Conservation (phyloP, 2,329 filamentous ascomycete genomes). For the Endoconidiophora laricicola region DNA sequence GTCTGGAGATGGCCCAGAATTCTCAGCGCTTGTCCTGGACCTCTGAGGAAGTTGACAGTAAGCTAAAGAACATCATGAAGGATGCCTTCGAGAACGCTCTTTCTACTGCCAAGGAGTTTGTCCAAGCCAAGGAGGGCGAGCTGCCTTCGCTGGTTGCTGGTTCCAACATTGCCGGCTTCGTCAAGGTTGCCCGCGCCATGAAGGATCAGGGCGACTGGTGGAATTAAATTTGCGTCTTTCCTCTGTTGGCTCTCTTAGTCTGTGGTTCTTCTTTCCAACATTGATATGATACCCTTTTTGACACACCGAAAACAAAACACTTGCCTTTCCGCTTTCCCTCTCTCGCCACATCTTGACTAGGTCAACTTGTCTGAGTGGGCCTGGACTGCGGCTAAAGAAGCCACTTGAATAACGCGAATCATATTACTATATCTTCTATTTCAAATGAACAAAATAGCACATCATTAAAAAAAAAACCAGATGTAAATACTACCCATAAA, state of each 20-base stretch:
- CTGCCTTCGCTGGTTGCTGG: constrained; percentile 82
- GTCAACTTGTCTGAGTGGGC: too few relatives aligned
- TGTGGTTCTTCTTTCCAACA: neutral
- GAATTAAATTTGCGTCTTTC: constrained; percentile 17
- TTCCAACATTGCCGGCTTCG: constrained; percentile 93
- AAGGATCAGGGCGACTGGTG: constrained; percentile 95
- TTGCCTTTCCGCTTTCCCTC: neutral
- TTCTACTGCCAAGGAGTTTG: constrained; percentile 77
- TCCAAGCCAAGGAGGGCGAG: constrained; percentile 60
- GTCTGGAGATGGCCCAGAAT: constrained; percentile 99
- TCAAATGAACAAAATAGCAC: neutral
- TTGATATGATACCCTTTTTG: constrained; percentile 2
- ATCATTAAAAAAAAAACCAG: neutral
- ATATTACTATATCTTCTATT: neutral
- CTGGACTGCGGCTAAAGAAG: too few relatives aligned
- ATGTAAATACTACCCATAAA: too few relatives aligned
- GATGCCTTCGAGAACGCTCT: constrained; percentile 80
- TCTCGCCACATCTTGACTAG: too few relatives aligned
- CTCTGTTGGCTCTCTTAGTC: too few relatives aligned
- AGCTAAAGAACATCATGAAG: constrained; percentile 92
- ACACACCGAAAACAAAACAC: neutral
- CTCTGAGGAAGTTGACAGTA: constrained; percentile 72
- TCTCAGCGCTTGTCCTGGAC: constrained; percentile 75
- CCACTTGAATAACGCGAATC: neutral
- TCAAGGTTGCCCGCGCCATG: constrained; percentile 92